These are phyloP conservation scores for Metschnikowia proteae DNA, from an alignment of 805 yeast species.

Conservation along the genomic window DNA sequence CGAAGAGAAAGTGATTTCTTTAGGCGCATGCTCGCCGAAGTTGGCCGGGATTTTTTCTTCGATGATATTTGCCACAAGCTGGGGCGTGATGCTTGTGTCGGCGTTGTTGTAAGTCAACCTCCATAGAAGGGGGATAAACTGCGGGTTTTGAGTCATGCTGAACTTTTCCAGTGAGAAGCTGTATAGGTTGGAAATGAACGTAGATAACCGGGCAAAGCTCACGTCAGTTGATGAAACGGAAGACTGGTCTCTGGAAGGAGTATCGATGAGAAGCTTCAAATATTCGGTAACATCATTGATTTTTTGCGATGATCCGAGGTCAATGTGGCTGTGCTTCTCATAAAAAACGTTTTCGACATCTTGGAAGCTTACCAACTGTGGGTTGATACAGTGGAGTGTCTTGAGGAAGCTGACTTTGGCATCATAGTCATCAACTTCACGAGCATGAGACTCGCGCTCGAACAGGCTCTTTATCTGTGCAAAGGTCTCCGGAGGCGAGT, in stretches of 20 bases:
- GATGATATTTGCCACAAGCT: constrained; percentile 22
- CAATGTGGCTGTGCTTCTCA: constrained; percentile 27
- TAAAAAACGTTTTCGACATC: constrained; percentile 23
- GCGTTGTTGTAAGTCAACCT: constrained; percentile 24
- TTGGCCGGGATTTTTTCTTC: constrained; percentile 10
- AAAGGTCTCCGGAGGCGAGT: background rate
- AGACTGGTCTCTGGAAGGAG: constrained; percentile 20
- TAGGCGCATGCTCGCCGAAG: constrained; percentile 5
- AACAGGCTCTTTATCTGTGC: constrained; percentile 6
- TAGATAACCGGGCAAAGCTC: constrained; percentile 23
- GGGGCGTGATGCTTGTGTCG: constrained; percentile 20
- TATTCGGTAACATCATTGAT: constrained; percentile 28
- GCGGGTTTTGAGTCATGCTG: constrained; percentile 23
- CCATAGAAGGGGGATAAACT: constrained; percentile 35
- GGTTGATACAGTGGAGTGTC: constrained; percentile 25
- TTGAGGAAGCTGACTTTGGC: constrained; percentile 23
- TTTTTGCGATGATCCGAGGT: constrained; percentile 18
- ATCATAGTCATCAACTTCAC: constrained; percentile 18
- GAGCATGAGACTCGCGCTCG: constrained; percentile 4
- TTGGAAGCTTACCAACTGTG: constrained; percentile 24
- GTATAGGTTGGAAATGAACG: constrained; percentile 25
- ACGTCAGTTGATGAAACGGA: constrained; percentile 18
- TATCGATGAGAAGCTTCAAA: constrained; percentile 34
- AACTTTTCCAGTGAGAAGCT: constrained; percentile 25
- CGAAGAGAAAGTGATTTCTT: constrained; percentile 19